phyloP scores from a whole-genome alignment of 208 protist species.

The Trypanosoma theileri region DNA sequence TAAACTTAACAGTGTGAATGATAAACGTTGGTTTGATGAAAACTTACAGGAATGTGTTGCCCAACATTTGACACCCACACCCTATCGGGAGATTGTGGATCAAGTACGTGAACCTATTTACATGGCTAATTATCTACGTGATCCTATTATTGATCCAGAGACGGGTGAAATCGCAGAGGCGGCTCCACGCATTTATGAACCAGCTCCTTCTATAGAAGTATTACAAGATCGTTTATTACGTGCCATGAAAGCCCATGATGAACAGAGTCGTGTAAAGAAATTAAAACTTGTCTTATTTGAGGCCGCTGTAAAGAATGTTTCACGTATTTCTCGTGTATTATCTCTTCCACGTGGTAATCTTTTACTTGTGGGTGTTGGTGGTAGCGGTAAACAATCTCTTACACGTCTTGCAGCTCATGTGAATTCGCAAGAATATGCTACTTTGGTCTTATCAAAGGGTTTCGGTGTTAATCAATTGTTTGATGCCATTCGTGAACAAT shows the following conservation, averaged over 20 bases:
- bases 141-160: constrained; percentile 87
- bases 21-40: constrained; percentile 96
- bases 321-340: constrained; percentile 92
- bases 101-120: constrained; percentile 80
- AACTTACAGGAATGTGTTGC: constrained; percentile 82
- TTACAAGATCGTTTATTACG: constrained; percentile 75
- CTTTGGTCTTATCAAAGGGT: constrained; percentile 91
- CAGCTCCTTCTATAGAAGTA: constrained; percentile 80
- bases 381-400: constrained; percentile 93
- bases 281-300: constrained; percentile 95
- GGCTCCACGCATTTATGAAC: constrained; percentile 95
- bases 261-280: constrained; percentile 85
- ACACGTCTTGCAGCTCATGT: constrained; percentile 89
- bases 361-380: constrained; percentile 93
- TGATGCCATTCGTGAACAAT: constrained; percentile 93
- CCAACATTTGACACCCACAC: constrained; percentile 73
- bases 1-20: constrained; percentile 93
- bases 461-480: constrained; percentile 94
- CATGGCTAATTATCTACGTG: constrained; percentile 95
- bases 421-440: constrained; percentile 86
- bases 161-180: constrained; percentile 89
- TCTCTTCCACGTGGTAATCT: constrained; percentile 92
- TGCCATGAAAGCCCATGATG: constrained; percentile 89
- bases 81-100: constrained; percentile 82
- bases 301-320: constrained; percentile 94